Conservation (phyloP, 2,329 filamentous ascomycete species). For the Sordariomycetes sp. region DNA sequence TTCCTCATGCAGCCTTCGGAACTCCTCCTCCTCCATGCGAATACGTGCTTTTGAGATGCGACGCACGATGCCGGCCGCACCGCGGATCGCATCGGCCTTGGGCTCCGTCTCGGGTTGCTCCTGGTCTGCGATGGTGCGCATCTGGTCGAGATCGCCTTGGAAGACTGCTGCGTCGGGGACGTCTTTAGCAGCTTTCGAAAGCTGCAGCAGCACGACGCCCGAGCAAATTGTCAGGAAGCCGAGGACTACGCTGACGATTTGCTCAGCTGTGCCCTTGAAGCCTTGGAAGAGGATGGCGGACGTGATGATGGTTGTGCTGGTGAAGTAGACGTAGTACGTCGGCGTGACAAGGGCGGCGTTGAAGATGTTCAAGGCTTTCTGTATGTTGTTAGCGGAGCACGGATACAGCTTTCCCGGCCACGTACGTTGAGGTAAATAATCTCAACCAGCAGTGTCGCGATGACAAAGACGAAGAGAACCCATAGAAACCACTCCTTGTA, state of each 20-base stretch:
- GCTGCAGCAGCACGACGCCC: conserved; percentile 82
- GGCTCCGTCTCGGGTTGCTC: conserved; percentile 95
- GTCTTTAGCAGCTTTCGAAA: conserved; percentile 98
- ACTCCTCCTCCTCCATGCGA: conserved; percentile 72
- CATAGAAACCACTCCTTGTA: conserved; percentile 98
- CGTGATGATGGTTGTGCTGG: conserved; percentile 87
- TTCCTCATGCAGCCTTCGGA: conserved; percentile 70
- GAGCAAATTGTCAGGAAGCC: conserved; percentile 92
- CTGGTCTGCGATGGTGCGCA: conserved; percentile 89
- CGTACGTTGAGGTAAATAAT: conserved; percentile 93
- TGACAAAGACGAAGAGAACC: conserved; percentile 81
- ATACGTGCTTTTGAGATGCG: conserved; percentile 68
- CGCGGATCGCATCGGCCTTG: conserved; percentile 91
- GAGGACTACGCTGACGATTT: conserved; percentile 83
- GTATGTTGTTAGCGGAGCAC: conserved; percentile 8
- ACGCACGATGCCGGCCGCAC: conserved; percentile 78
- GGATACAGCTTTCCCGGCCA: conserved; percentile 12
- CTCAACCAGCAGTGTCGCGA: conserved; percentile 81
- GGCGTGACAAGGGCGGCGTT: conserved; percentile 95
- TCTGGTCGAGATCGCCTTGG: conserved; percentile 85
- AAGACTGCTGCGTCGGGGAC: conserved; percentile 91
- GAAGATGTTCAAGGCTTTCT: conserved; percentile 98
- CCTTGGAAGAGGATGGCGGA: conserved; percentile 88
- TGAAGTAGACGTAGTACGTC: conserved; percentile 98
- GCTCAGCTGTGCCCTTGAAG: conserved; percentile 75